These are phyloP conservation scores for Xerocomellus chrysenteron DNA, from an alignment of 768 basidiomycete species.

Conservation along the genomic window DNA sequence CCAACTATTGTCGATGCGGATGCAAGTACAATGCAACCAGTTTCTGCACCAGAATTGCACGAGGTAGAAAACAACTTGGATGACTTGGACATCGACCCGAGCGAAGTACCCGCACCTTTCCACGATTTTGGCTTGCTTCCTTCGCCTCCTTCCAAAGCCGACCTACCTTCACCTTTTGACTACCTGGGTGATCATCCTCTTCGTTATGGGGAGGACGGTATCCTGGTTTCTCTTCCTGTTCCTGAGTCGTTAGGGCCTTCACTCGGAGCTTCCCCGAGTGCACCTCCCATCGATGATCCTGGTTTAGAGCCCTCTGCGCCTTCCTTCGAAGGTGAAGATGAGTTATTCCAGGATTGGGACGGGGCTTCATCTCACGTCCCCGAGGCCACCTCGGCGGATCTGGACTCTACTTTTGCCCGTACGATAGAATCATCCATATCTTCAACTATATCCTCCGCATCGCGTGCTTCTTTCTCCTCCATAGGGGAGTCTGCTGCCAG, in stretches of 20 bases:
- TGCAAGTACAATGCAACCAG: slow-evolving; percentile 19
- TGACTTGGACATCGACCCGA: slow-evolving; percentile 6
- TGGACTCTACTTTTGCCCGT: background rate
- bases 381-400: slow-evolving; percentile 1
- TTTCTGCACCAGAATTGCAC: slow-evolving; percentile 54
- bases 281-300: slow-evolving; percentile 31
- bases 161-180: slow-evolving; percentile 39
- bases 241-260: slow-evolving; percentile 45
- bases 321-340: slow-evolving; percentile 24
- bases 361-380: slow-evolving; percentile 1
- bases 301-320: slow-evolving; percentile 50
- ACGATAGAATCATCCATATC: background rate
- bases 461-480: background rate
- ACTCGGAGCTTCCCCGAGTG: slow-evolving; percentile 39
- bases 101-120: slow-evolving; percentile 5
- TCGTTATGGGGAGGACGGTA: slow-evolving; percentile 34
- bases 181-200: slow-evolving; percentile 38
- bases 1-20: slow-evolving; percentile 25
- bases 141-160: slow-evolving; percentile 40
- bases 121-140: slow-evolving; percentile 20
- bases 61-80: slow-evolving; percentile 47
- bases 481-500: slow-evolving; percentile 2
- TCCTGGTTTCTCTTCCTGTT: slow-evolving; percentile 34
- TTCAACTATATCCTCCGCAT: background rate
- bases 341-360: slow-evolving; percentile 25